A percentile compares a stretch with the other conserved stretches of the same genome.
phyloP scores from a whole-genome alignment of 1,284 basidiomycete genomes.

The Tremellales sp. region DNA sequence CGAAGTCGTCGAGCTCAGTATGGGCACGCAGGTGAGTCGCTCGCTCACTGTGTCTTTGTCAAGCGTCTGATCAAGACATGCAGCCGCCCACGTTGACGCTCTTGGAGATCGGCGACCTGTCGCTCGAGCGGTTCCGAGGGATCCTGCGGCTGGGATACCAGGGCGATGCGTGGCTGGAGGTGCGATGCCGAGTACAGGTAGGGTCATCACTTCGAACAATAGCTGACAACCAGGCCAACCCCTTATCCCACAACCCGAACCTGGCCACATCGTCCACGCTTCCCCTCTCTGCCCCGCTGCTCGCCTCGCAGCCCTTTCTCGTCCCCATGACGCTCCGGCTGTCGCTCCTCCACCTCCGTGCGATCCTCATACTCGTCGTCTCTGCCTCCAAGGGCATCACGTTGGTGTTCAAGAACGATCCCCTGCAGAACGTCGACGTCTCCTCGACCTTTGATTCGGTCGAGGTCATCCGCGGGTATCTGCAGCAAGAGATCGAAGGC shows the following conservation, averaged over 20 bases:
- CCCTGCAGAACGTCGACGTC: slow-evolving; percentile 95
- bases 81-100: slow-evolving; percentile 96
- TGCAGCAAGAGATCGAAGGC: slow-evolving; percentile 93
- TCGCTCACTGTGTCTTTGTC: background rate
- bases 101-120: slow-evolving; percentile 95
- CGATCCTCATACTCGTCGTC: slow-evolving; percentile 96
- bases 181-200: slow-evolving; percentile 95
- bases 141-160: slow-evolving; percentile 94
- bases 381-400: slow-evolving; percentile 97
- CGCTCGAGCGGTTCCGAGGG: slow-evolving; percentile 91
- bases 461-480: slow-evolving; percentile 93
- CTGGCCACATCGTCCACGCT: slow-evolving; percentile 71
- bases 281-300: slow-evolving; percentile 72
- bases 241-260: slow-evolving; percentile 66
- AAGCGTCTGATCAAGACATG: background rate
- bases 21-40: slow-evolving; percentile 84
- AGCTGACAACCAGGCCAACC: slow-evolving; percentile 28
- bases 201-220: slow-evolving; percentile 18
- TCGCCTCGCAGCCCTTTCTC: slow-evolving; percentile 85
- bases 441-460: slow-evolving; percentile 97
- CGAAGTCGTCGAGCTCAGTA: slow-evolving; percentile 93
- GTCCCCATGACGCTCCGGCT: slow-evolving; percentile 99
- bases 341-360: slow-evolving; percentile 86
- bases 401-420: slow-evolving; percentile 99
- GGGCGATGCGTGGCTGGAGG: slow-evolving; percentile 92